Conservation (phyloP, 768 basidiomycete genomes). For the Dacryopinax spathularia region DNA sequence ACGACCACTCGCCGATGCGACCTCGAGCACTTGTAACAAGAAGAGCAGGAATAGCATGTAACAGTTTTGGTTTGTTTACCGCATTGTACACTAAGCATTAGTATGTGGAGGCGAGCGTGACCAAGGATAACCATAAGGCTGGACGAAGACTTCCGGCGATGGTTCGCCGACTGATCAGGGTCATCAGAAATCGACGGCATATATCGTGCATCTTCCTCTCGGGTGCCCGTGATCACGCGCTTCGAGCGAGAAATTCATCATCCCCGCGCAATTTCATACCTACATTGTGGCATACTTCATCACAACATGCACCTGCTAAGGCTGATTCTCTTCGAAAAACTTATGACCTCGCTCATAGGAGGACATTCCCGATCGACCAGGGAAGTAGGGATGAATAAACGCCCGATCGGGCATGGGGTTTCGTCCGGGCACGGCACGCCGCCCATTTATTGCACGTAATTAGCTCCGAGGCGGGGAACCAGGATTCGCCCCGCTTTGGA, state of each 20-base stretch:
- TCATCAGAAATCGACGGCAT: background rate
- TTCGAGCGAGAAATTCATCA: background rate
- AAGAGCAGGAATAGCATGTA: background rate
- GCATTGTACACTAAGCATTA: background rate
- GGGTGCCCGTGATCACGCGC: background rate
- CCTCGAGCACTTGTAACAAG: background rate
- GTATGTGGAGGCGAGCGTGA: background rate
- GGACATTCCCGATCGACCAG: background rate
- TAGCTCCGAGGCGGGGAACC: too few relatives aligned
- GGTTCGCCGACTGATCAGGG: background rate
- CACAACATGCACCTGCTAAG: too few relatives aligned
- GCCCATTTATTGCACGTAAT: too few relatives aligned
- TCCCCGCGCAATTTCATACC: background rate
- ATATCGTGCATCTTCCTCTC: background rate
- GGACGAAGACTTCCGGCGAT: background rate
- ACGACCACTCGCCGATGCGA: background rate
- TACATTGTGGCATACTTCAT: too few relatives aligned
- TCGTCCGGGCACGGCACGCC: background rate
- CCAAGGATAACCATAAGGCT: background rate
- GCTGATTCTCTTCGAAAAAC: too few relatives aligned
- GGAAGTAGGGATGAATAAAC: background rate
- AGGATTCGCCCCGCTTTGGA: background rate
- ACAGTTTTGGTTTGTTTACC: too few relatives aligned
- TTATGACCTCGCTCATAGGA: too few relatives aligned
- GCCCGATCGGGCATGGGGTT: too few relatives aligned